Conservation (phyloP, 106 monocot species). For the Allium fistulosum region DNA sequence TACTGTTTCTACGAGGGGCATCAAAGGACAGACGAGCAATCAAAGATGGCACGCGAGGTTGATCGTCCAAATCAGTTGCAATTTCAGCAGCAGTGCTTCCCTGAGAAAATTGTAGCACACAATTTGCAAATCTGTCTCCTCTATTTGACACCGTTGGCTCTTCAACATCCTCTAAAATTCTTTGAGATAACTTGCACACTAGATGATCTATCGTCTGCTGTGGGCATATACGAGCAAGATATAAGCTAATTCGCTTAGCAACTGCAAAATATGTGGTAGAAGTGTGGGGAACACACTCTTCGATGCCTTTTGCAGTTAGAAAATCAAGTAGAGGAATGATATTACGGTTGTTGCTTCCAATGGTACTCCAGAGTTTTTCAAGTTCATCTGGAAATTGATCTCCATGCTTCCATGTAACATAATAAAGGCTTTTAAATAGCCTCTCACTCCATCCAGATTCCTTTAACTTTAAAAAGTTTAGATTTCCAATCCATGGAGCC, state of each 20-base stretch:
- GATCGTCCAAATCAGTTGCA: constrained; percentile 58
- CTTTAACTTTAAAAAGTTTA: constrained; percentile 74
- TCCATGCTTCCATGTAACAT: constrained; percentile 95
- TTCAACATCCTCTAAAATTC: constrained; percentile 82
- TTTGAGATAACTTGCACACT: constrained; percentile 85
- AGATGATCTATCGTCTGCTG: constrained; percentile 96
- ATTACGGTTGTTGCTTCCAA: constrained; percentile 78
- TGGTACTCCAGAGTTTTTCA: constrained; percentile 97
- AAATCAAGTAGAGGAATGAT: constrained; percentile 94
- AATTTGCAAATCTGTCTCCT: constrained; percentile 48
- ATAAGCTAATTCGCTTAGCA: constrained; percentile 91
- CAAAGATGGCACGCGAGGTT: constrained; percentile 94
- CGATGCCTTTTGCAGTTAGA: constrained; percentile 88
- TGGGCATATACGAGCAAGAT: constrained; percentile 96
- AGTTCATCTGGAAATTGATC: constrained; percentile 99
- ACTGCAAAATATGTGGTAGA: constrained; percentile 95
- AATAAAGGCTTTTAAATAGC: constrained; percentile 91
- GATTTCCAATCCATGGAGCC: constrained; percentile 98
- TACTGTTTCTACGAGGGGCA: constrained; percentile 62
- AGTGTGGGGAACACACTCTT: constrained; percentile 96
- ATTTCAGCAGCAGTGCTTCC: constrained; percentile 53
- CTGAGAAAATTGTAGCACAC: constrained; percentile 88
- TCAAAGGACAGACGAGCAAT: constrained; percentile 93
- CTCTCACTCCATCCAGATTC: constrained; percentile 98
- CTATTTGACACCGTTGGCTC: constrained; percentile 55